These are phyloP conservation scores for Pythium rishiriense DNA, from an alignment of 352 stramenopile genomes.

Conservation along the genomic window DNA sequence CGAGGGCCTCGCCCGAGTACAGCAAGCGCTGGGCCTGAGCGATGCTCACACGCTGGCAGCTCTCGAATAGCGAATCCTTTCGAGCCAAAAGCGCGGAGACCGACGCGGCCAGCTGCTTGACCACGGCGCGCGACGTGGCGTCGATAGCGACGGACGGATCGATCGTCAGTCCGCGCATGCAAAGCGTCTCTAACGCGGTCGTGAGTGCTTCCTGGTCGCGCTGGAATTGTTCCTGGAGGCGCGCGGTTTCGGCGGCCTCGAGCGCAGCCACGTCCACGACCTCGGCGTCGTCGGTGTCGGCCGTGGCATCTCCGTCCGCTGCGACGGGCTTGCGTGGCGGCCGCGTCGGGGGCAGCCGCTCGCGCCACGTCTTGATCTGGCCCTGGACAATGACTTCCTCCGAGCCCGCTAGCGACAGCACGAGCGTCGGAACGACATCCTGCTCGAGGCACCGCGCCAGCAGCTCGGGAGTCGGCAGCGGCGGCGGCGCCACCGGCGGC, in stretches of 20 bases:
- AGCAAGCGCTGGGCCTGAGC: constrained; percentile 27
- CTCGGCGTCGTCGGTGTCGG: constrained; percentile 22
- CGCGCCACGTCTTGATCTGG: constrained; percentile 40
- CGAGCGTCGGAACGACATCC: constrained; percentile 52
- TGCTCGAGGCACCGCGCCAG: constrained; percentile 44
- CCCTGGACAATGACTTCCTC: constrained; percentile 33
- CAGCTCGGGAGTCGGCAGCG: constrained; percentile 38
- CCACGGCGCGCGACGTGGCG: constrained; percentile 35
- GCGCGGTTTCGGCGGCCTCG: constrained; percentile 44
- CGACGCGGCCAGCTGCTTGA: constrained; percentile 31
- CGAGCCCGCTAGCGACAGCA: constrained; percentile 38
- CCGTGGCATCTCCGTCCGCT: constrained; percentile 14
- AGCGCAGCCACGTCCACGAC: constrained; percentile 38
- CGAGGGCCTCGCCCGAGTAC: constrained; percentile 38
- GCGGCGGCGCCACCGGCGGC: not conserved
- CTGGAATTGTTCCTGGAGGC: constrained; percentile 45
- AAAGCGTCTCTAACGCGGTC: constrained; percentile 37
- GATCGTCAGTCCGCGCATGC: constrained; percentile 38
- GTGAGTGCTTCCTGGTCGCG: constrained; percentile 42
- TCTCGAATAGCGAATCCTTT: constrained; percentile 50
- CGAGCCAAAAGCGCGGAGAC: constrained; percentile 37
- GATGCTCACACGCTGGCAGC: constrained; percentile 34
- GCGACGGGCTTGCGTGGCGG: constrained; percentile 16
- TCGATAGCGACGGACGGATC: constrained; percentile 28
- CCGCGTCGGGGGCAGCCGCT: constrained; percentile 26